phyloP scores from a whole-genome alignment of 2,329 filamentous ascomycete genomes.

The Cladorrhinum sp. region DNA sequence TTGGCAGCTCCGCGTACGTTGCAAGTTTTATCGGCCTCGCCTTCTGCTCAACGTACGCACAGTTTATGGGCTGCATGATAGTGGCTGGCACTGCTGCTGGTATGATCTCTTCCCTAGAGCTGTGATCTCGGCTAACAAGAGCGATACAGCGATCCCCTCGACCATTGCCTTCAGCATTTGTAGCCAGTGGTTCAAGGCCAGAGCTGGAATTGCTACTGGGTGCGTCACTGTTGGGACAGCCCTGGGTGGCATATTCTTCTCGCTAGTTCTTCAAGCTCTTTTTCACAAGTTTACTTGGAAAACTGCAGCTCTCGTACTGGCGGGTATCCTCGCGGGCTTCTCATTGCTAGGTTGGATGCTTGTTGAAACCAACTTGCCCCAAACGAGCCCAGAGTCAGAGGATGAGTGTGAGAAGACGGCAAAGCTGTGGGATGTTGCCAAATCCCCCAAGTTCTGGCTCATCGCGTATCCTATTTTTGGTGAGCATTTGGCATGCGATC shows the following conservation, averaged over 20 bases:
- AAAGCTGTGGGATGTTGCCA: constrained; percentile 10
- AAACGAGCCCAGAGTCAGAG: not conserved
- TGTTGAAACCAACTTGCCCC: constrained; percentile 23
- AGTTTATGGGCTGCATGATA: constrained; percentile 32
- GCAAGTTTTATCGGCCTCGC: constrained; percentile 30
- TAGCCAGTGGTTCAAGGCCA: constrained; percentile 29
- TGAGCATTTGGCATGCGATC: constrained; percentile 15
- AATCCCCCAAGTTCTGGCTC: constrained; percentile 29
- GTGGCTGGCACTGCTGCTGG: constrained; percentile 29
- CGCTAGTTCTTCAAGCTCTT: constrained; percentile 28
- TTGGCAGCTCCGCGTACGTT: constrained; percentile 26
- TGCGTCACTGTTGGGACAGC: constrained; percentile 30
- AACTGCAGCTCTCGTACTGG: constrained; percentile 25
- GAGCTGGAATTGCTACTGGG: constrained; percentile 26
- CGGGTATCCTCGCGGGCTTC: constrained; percentile 23
- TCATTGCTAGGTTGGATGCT: constrained; percentile 25
- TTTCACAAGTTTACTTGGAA: constrained; percentile 27
- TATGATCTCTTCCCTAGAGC: constrained; percentile 9
- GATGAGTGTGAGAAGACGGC: constrained; percentile 8
- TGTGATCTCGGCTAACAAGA: not conserved
- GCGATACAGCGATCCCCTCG: constrained; percentile 26
- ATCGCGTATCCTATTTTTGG: constrained; percentile 30
- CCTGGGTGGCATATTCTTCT: constrained; percentile 33
- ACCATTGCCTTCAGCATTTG: constrained; percentile 29
- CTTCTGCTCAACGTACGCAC: constrained; percentile 29